Base-by-base conservation (phyloP, 164 flowering plant genomes). In the Aristolochia californica region DNA sequence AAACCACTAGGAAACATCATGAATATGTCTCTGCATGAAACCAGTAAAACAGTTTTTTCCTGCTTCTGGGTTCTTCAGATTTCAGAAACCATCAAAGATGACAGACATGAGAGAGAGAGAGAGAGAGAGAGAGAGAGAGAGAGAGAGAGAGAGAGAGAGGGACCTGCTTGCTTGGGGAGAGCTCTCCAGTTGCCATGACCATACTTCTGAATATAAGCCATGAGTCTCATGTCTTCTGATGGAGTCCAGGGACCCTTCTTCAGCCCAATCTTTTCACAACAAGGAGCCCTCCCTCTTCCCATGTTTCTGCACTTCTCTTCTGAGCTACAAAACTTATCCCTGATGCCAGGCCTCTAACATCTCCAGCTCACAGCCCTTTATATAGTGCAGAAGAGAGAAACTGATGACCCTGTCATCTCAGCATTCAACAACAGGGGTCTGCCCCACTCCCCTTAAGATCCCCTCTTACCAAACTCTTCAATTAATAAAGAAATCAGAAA, bases 211-310 rank as follows among this genome's bases (percentile, higher is more conserved):
- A 84, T 80, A 66, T 75, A 84, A 45, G 82, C 60, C 24, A 77
- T 64, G 52, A 87, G 87, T 68, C 62, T 77, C 65, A 77, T 43
- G 54, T 84, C 91, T 66, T 87, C 95, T 2, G 72, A 72, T 45
- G 82, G 82, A 16, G 85, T 83, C 95, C 95, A 84, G 45, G 95
- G 81, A 1, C 95, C 95, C 60, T 69, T 84, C 74, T 79, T 84
- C 73, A 87, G 78, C 27, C 73, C 62, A 8, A 64, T 69, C 72
- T 83, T 87, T 43, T 83, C 95, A 58, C 95, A 84, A 27, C 95
- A 87, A 5, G 95, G 91, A 20, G 79, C 70, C 47, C 93, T 65
- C 16, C 87, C 83, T 50, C 58, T 47, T 15, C 66, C 68, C 72
- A 69, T 69, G 3, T 43, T 23, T 52, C 13, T 21, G 1, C 18